Conservation (phyloP, 495 filamentous ascomycete genomes). For the Hypoxylon fuscum region DNA sequence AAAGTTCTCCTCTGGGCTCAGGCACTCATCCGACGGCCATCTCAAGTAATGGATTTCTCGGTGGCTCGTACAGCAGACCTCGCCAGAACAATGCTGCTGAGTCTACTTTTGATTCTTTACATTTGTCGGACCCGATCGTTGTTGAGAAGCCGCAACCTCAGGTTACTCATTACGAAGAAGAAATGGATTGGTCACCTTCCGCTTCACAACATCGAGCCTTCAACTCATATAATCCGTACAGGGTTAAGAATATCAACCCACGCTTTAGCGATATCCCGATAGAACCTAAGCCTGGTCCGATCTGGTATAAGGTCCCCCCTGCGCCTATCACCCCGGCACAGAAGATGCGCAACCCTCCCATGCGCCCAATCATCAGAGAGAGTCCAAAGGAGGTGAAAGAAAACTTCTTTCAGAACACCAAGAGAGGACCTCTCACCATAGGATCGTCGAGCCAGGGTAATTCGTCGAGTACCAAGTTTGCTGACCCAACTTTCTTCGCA, state of each 20-base stretch:
- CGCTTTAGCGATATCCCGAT: constrained; percentile 67
- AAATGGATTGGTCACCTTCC: constrained; percentile 88
- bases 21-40: neutral
- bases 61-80: neutral
- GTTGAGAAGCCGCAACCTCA: constrained; percentile 24
- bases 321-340: constrained; percentile 72
- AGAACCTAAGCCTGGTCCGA: constrained; percentile 51
- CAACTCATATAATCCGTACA: constrained; percentile 53
- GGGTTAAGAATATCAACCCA: constrained; percentile 52
- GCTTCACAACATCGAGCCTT: constrained; percentile 60
- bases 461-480: constrained; percentile 32
- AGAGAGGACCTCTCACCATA: constrained; percentile 30
- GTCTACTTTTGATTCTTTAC: constrained; percentile 26
- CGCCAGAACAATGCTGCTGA: constrained; percentile 9
- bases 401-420: constrained; percentile 51
- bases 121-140: constrained; percentile 27
- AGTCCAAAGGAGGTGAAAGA: constrained; percentile 55
- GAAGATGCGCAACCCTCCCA: constrained; percentile 68
- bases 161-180: constrained; percentile 52
- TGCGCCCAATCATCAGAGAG: constrained; percentile 55
- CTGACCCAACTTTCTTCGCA: constrained; percentile 42
- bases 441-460: constrained; percentile 13
- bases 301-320: constrained; percentile 69
- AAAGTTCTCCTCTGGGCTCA: constrained; percentile 13
- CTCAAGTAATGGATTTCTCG: neutral